Evolutionary conservation across 2,329 filamentous ascomycete species (phyloP), one percentile per base, ranked within the genome.

Genomic region (Emmonsiellopsis sp.): DNA sequence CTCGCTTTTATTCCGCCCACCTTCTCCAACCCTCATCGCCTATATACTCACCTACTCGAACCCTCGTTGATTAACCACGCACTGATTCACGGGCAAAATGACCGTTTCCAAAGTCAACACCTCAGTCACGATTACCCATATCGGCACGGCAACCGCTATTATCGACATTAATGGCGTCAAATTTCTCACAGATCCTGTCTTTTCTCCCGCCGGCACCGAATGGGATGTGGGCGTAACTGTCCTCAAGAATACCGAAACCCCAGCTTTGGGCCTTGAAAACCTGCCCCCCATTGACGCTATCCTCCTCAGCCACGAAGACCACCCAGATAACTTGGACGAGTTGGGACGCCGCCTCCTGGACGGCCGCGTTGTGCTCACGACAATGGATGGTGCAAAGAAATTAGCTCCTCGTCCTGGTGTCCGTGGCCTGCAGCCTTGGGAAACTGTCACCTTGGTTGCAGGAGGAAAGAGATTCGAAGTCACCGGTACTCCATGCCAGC

Each of bases 221-320:
- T 74, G 63, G 61, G 63, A 68, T 6, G 13, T 60, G 1, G 63
- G 63, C 27, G 36, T 60, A 5, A 27, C 49, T 2, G 33, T 64
- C 2, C 62, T 74, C 8, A 66, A 63, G 11, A 65, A 59, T 27
- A 58, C 62, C 10, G 63, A 69, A 33, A 55, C 57, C 1, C 71
- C 74, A 0, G 71, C 71, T 2, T 56, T 76, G 0, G 50, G 56
- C 0, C 62, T 77, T 0, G 56, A 67, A 1, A 52, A 73, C 1
- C 65, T 78, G 0, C 76, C 76, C 0, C 61, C 62, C 8, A 75
- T 78, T 55, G 74, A 77, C 49, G 75, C 69, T n/a, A 63, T 78
- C 3, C 66, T 78, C 0, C 66, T 78, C 7, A 76, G 72, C 59
- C 76, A 79, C 54, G 76, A 78, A 59, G 73, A 78, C 59, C 76